Evolutionary conservation across 2,329 filamentous ascomycete genomes (phyloP), one percentile per base, ranked within the genome.

Genomic region (Fusarium agapanthi): DNA sequence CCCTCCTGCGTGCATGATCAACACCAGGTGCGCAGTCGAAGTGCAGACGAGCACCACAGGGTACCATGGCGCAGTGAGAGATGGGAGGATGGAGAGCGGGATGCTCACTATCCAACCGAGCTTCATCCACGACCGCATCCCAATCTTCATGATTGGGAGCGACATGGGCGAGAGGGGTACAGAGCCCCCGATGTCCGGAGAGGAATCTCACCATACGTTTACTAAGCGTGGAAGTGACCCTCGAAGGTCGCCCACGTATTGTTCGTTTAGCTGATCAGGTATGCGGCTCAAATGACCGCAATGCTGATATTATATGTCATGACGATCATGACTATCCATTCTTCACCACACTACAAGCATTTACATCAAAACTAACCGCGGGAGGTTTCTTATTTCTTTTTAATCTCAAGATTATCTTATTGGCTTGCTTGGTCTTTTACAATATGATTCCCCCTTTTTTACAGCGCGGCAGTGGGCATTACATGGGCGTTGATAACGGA

Each of bases 101-200:
- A 69, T 45, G 66, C 62, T 53, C 69, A 65, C 47, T 66, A 69
- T 50, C 70, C 66, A 22, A 63, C 58, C 15, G 75, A 76, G 58
- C 72, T 73, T 43, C 73, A 62, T 47, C 69, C 62, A 48, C 65
- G 35, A 40, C 72, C 66, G n/a, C 65, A 65, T 50, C 48, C 71
- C 57, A 58, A 57, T 47, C 72, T 72, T 35, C 75, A 77, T 16
- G 77, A 74, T 12, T 81, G 81, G 81, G 78, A 81, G 51, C 81
- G 81, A 78, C 76, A 80, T 58, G 77, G 78, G 63, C 78, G 75
- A 43, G 81, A 83, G 60, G 79, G 80, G 28, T 80, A 81, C 60
- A 76, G 75, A 32, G 73, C 79, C 53, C 74, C 69, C 41, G 72
- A 69, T 54, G 64, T 71, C 18, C 71, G 75, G 65, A 67, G 75